A percentile compares a stretch with the other conserved stretches of the same genome.
Conservation (phyloP, 225 moss, liverwort and hornwort species). For the Pseudisothecium myosuroides region DNA sequence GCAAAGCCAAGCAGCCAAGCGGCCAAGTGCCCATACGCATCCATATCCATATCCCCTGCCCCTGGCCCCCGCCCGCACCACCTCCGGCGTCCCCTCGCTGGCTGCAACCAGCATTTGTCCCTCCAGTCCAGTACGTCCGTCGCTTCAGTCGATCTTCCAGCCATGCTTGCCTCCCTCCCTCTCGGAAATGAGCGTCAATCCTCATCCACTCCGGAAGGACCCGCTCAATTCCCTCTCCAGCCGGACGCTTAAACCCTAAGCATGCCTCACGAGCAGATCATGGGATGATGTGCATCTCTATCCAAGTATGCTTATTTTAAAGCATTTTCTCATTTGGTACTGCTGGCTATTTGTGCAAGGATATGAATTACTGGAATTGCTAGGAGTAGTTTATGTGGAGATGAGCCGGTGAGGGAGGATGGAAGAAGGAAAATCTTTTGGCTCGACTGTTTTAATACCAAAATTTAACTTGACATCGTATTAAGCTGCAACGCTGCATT, state of each 20-base stretch:
- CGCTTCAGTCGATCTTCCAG: background rate
- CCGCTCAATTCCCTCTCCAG: background rate
- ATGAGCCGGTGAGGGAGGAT: background rate
- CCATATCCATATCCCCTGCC: background rate
- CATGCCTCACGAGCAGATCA: background rate
- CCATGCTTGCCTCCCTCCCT: background rate
- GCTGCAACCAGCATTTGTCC: background rate
- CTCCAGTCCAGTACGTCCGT: background rate
- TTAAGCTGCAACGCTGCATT: background rate
- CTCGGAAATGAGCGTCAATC: background rate
- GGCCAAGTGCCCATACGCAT: background rate
- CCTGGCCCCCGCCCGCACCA: background rate
- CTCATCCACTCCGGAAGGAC: background rate
- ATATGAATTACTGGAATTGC: too few species aligned
- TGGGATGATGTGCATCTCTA: background rate
- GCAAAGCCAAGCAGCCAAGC: background rate
- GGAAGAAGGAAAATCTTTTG: background rate
- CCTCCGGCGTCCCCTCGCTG: constrained; percentile 2
- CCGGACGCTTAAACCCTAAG: background rate
- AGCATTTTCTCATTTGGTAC: background rate
- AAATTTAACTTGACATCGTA: background rate
- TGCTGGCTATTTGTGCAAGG: background rate
- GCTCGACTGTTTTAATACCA: background rate
- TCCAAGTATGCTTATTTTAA: background rate
- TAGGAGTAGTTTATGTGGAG: background rate